Conservation (phyloP, 768 basidiomycete species). For the Leccinum uliginosum region DNA sequence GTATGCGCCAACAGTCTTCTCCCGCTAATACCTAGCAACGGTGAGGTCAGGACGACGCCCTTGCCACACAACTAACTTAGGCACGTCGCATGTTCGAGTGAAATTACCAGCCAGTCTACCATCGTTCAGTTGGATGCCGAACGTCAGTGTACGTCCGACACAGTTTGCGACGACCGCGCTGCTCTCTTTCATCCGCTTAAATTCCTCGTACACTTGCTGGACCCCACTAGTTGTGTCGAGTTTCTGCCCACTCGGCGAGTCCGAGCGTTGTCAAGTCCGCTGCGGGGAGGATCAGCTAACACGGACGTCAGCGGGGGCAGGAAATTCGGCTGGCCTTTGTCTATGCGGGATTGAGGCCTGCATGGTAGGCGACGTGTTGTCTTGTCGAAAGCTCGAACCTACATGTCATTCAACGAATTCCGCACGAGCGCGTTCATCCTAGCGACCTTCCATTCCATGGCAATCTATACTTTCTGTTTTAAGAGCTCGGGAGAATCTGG, state of each 20-base stretch:
- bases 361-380: constrained; percentile 55
- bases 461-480: constrained; percentile 34
- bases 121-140: not conserved
- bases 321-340: constrained; percentile 40
- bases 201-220: constrained; percentile 46
- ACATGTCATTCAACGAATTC: constrained; percentile 52
- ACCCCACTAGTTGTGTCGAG: constrained; percentile 42
- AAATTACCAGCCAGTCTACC: too few species aligned
- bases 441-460: too few species aligned
- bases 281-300: too few species aligned
- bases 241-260: constrained; percentile 39
- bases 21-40: not conserved
- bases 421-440: constrained; percentile 43
- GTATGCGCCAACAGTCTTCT: not conserved
- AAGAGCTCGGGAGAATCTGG: constrained; percentile 59
- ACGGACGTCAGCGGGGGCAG: constrained; percentile 8
- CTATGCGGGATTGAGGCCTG: constrained; percentile 48
- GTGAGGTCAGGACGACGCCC: not conserved
- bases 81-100: not conserved
- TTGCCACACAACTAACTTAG: not conserved
- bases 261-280: too few species aligned
- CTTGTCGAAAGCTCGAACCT: constrained; percentile 32
- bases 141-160: not conserved
- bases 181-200: constrained; percentile 54
- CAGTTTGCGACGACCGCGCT: constrained; percentile 43